phyloP scores from a whole-genome alignment of 495 filamentous ascomycete species.

The Margaritispora aquatica region DNA sequence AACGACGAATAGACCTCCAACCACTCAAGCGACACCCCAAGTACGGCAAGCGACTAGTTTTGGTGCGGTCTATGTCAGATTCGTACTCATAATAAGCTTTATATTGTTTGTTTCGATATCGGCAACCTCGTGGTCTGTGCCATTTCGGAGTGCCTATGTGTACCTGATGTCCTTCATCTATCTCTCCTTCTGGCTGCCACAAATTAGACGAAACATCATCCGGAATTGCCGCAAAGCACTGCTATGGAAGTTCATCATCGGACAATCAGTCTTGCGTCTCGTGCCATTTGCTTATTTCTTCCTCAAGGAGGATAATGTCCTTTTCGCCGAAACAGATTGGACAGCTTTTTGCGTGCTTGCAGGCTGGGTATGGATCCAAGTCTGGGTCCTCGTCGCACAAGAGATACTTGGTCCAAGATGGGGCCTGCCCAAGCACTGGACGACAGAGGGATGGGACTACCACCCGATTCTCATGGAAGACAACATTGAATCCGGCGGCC shows the following conservation, averaged over 20 bases:
- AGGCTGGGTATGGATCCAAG: slow-evolving; percentile 91
- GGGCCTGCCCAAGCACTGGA: slow-evolving; percentile 55
- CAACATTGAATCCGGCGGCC: slow-evolving; percentile 64
- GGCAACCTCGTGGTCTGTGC: slow-evolving; percentile 58
- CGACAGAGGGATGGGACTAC: slow-evolving; percentile 83
- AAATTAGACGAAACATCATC: slow-evolving; percentile 83
- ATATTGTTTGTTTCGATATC: slow-evolving; percentile 71
- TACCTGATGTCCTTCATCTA: slow-evolving; percentile 63
- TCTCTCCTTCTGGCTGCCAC: slow-evolving; percentile 85
- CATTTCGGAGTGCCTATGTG: slow-evolving; percentile 63
- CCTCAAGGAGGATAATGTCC: slow-evolving; percentile 62
- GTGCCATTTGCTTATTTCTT: slow-evolving; percentile 81
- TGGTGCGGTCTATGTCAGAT: slow-evolving; percentile 71
- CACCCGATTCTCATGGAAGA: slow-evolving; percentile 87
- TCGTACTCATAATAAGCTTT: slow-evolving; percentile 64
- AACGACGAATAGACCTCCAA: slow-evolving; percentile 15
- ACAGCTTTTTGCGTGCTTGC: slow-evolving; percentile 54
- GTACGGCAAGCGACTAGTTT: slow-evolving; percentile 34
- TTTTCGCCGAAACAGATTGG: slow-evolving; percentile 68
- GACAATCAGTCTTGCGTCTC: slow-evolving; percentile 70
- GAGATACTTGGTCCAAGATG: slow-evolving; percentile 82
- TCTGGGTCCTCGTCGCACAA: slow-evolving; percentile 69
- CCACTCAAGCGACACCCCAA: slow-evolving; percentile 3
- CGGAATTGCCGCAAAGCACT: slow-evolving; percentile 88
- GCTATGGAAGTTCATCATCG: slow-evolving; percentile 80